Evolutionary conservation across 257 asterid genomes (phyloP).

Genomic region (Salvia rosmarinus): DNA sequence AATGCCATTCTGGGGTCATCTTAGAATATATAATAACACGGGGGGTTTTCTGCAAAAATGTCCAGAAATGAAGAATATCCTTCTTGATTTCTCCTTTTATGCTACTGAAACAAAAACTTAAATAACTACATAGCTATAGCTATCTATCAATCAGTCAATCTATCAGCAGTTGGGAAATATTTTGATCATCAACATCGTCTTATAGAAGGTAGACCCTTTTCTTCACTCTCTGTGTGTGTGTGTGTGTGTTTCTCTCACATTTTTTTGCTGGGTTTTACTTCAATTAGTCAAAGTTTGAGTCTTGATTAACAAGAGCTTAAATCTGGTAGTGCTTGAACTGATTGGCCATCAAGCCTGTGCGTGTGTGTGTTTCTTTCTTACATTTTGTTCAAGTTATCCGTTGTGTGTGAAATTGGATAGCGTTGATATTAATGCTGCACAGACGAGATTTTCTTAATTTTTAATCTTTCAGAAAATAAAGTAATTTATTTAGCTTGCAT

Average conservation of each 20-base stretch:
- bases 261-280: constrained; percentile 17
- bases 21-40: not conserved
- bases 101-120: not conserved
- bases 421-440: constrained; percentile 11
- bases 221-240: constrained; percentile 2
- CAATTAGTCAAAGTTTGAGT: constrained; percentile 12
- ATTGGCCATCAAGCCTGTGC: not conserved
- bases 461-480: not conserved
- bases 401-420: constrained; percentile 1
- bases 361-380: not conserved
- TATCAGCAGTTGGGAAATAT: not conserved
- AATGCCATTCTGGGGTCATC: not conserved
- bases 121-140: too few species aligned
- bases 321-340: not conserved
- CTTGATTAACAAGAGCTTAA: constrained; percentile 22
- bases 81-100: constrained; percentile 22
- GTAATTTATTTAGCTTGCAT: not conserved
- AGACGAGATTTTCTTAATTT: not conserved
- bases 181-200: not conserved
- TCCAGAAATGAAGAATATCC: constrained; percentile 40
- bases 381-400: not conserved
- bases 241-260: not conserved
- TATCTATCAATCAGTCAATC: not conserved
- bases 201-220: not conserved
- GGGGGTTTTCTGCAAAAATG: constrained; percentile 17